Evolutionary conservation across 1,139 yeast species (phyloP).

Genomic region (Nakaseomyces kungkrabaensis): DNA sequence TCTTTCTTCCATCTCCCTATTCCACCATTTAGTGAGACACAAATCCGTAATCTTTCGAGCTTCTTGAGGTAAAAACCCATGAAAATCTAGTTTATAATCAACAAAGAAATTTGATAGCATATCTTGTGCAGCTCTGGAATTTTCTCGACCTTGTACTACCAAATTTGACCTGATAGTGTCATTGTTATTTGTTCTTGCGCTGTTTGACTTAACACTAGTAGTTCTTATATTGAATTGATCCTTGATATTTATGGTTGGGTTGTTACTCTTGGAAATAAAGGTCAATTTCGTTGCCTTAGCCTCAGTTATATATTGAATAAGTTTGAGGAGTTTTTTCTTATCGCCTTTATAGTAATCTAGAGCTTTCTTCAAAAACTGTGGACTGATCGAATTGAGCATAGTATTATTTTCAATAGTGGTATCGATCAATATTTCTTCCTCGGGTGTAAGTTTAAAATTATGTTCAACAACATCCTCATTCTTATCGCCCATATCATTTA

Average conservation of each 20-base stretch:
- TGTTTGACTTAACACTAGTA: background rate
- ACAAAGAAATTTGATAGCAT: slow-evolving; percentile 13
- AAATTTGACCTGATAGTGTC: background rate
- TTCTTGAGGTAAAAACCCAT: slow-evolving; percentile 36
- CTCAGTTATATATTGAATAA: slow-evolving; percentile 9
- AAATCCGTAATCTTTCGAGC: slow-evolving; percentile 34
- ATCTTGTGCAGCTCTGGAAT: slow-evolving; percentile 7
- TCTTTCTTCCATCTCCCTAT: slow-evolving; percentile 35
- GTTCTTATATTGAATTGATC: background rate
- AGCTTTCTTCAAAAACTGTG: slow-evolving; percentile 33
- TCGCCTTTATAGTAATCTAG: slow-evolving; percentile 37
- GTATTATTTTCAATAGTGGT: slow-evolving; percentile 7
- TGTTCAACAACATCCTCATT: background rate
- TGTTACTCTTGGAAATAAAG: background rate
- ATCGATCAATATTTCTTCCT: background rate
- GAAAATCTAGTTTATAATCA: slow-evolving; percentile 40
- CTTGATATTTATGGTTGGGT: background rate
- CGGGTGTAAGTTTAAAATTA: background rate
- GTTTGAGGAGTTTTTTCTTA: slow-evolving; percentile 28
- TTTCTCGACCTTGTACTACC: slow-evolving; percentile 7
- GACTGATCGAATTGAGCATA: slow-evolving; percentile 14
- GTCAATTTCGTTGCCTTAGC: background rate
- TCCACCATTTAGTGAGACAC: slow-evolving; percentile 47
- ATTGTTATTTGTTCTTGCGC: background rate
- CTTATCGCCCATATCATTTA: background rate